Conservation (phyloP, 2,329 filamentous ascomycete genomes). For the Dactylella cylindrospora region DNA sequence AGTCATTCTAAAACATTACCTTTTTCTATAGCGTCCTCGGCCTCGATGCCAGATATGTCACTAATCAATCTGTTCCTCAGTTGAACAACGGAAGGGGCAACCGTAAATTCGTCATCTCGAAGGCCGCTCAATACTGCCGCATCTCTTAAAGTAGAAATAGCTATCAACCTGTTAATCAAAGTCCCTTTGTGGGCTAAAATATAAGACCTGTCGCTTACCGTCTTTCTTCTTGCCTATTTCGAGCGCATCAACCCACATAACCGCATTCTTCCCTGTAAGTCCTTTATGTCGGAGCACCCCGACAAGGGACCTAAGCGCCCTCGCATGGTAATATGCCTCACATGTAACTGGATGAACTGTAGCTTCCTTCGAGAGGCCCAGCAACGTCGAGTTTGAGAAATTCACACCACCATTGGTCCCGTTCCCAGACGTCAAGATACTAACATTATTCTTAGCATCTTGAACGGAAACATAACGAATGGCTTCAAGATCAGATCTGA, state of each 20-base stretch:
- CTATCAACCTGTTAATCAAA: conserved; percentile 2
- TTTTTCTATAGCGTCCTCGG: conserved; percentile 36
- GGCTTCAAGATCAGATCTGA: conserved; percentile 9
- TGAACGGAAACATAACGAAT: conserved; percentile 19
- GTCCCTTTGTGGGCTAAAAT: no score
- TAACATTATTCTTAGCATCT: conserved; percentile 13
- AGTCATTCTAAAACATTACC: conserved; percentile 12
- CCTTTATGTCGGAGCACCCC: conserved; percentile 27
- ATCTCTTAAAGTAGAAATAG: conserved; percentile 31
- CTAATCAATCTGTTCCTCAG: conserved; percentile 38
- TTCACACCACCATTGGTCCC: conserved; percentile 27
- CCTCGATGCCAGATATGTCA: conserved; percentile 36
- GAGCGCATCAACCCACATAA: conserved; percentile 27
- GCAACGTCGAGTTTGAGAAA: conserved; percentile 31
- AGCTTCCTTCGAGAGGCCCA: conserved; percentile 19
- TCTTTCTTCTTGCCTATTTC: conserved; percentile 37
- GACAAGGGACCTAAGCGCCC: conserved; percentile 32
- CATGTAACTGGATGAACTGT: conserved; percentile 19
- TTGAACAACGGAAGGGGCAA: conserved; percentile 17
- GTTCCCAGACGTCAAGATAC: conserved; percentile 9
- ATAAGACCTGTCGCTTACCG: conserved; percentile 1
- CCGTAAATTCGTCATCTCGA: conserved; percentile 32
- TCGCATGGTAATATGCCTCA: conserved; percentile 38
- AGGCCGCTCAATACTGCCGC: conserved; percentile 27
- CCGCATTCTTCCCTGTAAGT: conserved; percentile 32